phyloP scores from a whole-genome alignment of 805 yeast species.

The Sugiyamaella smithiae region DNA sequence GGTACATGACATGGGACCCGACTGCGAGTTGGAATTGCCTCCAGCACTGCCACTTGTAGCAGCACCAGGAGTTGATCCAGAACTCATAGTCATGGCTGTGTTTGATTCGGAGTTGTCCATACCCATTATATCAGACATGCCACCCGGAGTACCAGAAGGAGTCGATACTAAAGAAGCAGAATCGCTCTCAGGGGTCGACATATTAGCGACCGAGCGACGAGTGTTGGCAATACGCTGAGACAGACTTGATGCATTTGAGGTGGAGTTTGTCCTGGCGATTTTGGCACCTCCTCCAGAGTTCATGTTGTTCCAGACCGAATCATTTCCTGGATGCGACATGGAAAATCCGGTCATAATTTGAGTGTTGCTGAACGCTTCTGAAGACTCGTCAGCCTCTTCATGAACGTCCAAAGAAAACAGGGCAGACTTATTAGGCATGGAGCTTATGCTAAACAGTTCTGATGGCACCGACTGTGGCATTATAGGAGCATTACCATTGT shows the following conservation, averaged over 20 bases:
- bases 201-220: slow-evolving; percentile 1
- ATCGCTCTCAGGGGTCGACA: slow-evolving; percentile 14
- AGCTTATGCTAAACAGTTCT: slow-evolving; percentile 7
- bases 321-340: not conserved
- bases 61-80: slow-evolving; percentile 1
- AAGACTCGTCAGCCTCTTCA: slow-evolving; percentile 5
- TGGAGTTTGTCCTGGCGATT: slow-evolving; percentile 18
- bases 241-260: slow-evolving; percentile 18
- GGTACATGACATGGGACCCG: slow-evolving; percentile 51
- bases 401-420: slow-evolving; percentile 10
- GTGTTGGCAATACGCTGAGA: slow-evolving; percentile 4
- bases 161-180: slow-evolving; percentile 7
- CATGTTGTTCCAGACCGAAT: not conserved
- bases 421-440: slow-evolving; percentile 7
- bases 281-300: slow-evolving; percentile 6
- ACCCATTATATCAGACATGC: not conserved
- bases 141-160: slow-evolving; percentile 6
- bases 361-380: not conserved
- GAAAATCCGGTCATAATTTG: not conserved
- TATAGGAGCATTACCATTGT: slow-evolving; percentile 7
- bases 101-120: not conserved
- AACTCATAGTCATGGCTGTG: not conserved
- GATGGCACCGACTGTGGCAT: slow-evolving; percentile 1
- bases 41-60: not conserved
- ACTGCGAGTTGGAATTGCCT: slow-evolving; percentile 3